Base-by-base conservation (phyloP, 2,329 filamentous ascomycete genomes). In the Xylariaceae sp. region DNA sequence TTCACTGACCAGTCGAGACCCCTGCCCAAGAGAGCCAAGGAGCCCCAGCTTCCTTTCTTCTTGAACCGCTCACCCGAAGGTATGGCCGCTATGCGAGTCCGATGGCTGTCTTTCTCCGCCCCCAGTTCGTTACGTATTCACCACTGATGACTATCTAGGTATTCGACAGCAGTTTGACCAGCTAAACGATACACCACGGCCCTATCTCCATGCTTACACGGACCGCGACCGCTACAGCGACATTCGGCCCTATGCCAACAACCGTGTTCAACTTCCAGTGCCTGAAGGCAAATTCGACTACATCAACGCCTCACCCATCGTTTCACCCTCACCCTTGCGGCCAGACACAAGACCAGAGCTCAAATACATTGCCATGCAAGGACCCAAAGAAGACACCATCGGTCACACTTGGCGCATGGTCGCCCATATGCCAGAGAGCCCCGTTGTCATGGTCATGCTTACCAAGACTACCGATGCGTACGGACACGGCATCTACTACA, bases 321-420 rank as follows among this genome's bases (percentile, higher is more conserved):
- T 66, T 15, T 65, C 88, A 9, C 50, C 67, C 35, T 68, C 73
- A 1, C 59, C 63, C 3, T 56, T 65, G 9, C 59, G 65, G 37
- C 57, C 60, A 0, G 47, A 52, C 3, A 41, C 50, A 9, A 57
- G 59, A 7, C 64, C 67, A 1, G 60, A 68, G 3, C 64, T 74
- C 33, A 66, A 74, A 38, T 97, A 94, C 62, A 95, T 98, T 52
- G 92, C 89, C 36, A 96, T 94, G 61, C 88, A 94, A 65, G 92
- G 92, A 0, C 92, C 92, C 5, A 95, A 89, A 55, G 63, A 72
- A 43, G 76, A 78, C 17, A 86, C 85, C 12, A 73, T 83, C 39
- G 78, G 81, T 50, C 88, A 94, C 57, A 85, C 94, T 50, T 98
- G 90, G 86, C 86, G 92, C 57, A 98, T 98, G 92, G 71, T 96